Base-by-base conservation (phyloP, 257 asterid species). In the Salvia rosmarinus region DNA sequence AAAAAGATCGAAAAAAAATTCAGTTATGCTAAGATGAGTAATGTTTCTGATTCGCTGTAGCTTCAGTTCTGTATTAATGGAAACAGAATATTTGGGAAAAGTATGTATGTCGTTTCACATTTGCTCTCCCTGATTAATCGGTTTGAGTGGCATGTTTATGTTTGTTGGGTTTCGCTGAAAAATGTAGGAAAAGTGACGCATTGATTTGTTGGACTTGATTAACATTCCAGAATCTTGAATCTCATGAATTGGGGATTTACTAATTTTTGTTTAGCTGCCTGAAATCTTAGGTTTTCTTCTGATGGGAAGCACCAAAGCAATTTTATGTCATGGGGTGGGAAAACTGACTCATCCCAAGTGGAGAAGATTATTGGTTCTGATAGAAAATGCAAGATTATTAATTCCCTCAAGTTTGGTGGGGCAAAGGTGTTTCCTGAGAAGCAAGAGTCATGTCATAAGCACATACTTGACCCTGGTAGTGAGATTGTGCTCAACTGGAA, bases 401-500 rank as follows among this genome's bases (percentile, higher is more conserved):
- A 83, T 70, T 46, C 86, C 77, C 71, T 82, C 50, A 88, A 74
- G 65, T 83, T 85, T 78, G 96, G 90, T 68, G 81, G 82, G 70
- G 43, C 89, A 21, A 90, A 86, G 77, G 92, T 79, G 70, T 82
- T 76, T 44, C 84, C 86, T 0, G 90, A 84, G 82, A 84, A 83
- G 59, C 85, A 77, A 11, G 83, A 81, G 51, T 84, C 88, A 3
- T 77, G 90, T 86, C 87, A 77, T 67, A 83, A 81, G 81, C 88
- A 80, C 61, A 89, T 90, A 77, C 92, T 93, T 23, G 98, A 93
- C 75, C 98, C 98, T 0, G 95, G 92, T 42, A 89, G 98, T 72
- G 95, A 84, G 51, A 86, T 93, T 62, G 96, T 93, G 79, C 89
- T 93, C 0, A 85, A 88, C 12, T 93, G 98, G 98, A 93, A 93